These are phyloP conservation scores for Cylindrodendrum hubeiense DNA, from an alignment of 2,329 filamentous ascomycete genomes.

Conservation along the genomic window DNA sequence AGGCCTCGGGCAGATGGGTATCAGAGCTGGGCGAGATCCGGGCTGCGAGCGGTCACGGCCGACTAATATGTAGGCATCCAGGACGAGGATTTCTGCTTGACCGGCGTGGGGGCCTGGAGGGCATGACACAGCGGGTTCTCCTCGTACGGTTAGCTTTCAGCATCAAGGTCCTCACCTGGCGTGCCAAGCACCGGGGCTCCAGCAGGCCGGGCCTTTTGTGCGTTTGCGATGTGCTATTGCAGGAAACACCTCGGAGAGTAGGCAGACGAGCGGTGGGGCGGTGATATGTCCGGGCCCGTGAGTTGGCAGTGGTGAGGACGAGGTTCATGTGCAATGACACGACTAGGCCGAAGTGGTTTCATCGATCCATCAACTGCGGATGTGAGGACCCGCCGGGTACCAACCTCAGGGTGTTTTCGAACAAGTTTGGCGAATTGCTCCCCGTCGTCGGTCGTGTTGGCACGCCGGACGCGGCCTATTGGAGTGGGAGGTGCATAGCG, in stretches of 20 bases:
- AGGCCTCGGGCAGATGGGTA: neutral
- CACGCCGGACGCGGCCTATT: too few relatives aligned
- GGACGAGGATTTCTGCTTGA: neutral
- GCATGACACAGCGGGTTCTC: neutral
- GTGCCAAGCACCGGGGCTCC: conserved; percentile 12
- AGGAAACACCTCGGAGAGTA: neutral
- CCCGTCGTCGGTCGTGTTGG: neutral
- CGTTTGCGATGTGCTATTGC: neutral
- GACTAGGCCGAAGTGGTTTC: conserved; percentile 2
- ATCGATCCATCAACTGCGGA: conserved; percentile 2
- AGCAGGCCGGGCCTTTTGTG: neutral
- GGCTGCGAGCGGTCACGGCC: neutral
- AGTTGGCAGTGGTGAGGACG: neutral
- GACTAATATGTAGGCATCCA: neutral
- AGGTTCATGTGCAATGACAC: conserved; percentile 22
- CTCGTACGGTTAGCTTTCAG: conserved; percentile 10
- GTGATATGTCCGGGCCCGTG: neutral
- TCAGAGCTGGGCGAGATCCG: neutral
- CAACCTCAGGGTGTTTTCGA: neutral
- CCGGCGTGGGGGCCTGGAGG: conserved; percentile 7
- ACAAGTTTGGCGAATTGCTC: too few relatives aligned
- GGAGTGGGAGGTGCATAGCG: neutral
- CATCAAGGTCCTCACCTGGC: conserved; percentile 24
- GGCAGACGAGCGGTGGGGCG: conserved; percentile 6
- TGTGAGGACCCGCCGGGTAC: neutral